Conservation (phyloP, 345 rosid species). For the Atalantia buxifolia region DNA sequence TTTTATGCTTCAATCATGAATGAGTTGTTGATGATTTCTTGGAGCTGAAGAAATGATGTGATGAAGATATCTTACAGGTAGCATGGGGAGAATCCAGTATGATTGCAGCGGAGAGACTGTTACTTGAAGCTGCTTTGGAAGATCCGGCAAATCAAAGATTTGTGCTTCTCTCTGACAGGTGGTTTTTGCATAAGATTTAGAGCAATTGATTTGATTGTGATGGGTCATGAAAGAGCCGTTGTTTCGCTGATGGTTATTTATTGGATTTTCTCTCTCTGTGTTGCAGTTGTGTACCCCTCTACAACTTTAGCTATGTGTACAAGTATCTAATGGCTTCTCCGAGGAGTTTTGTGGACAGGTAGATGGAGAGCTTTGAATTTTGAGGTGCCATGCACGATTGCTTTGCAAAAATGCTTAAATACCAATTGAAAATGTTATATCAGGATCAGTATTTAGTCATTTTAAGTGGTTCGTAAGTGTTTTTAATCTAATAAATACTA, state of each 20-base stretch:
- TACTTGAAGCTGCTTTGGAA: constrained; percentile 64
- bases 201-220: neutral
- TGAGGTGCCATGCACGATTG: constrained; percentile 34
- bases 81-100: constrained; percentile 89
- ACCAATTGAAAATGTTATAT: neutral
- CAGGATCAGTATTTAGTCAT: constrained; percentile 13
- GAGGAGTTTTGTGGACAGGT: constrained; percentile 94
- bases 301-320: constrained; percentile 81
- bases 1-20: neutral
- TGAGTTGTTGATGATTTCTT: neutral
- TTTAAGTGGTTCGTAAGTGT: constrained; percentile 8
- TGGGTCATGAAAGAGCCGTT: neutral
- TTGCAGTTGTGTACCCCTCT: constrained; percentile 88
- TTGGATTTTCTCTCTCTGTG: constrained; percentile 8
- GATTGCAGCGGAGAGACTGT: constrained; percentile 85
- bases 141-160: constrained; percentile 89
- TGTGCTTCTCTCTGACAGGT: constrained; percentile 94
- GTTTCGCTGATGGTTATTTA: neutral
- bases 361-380: constrained; percentile 41
- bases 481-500: neutral
- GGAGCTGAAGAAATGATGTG: neutral
- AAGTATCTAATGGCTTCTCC: constrained; percentile 75
- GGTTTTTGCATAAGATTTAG: neutral
- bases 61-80: constrained; percentile 43
- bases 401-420: constrained; percentile 1